Percentiles rank a stretch among this genome's conserved stretches.
These are phyloP conservation scores for Trametes coccinea DNA, from an alignment of 768 basidiomycete species.

Conservation along the genomic window DNA sequence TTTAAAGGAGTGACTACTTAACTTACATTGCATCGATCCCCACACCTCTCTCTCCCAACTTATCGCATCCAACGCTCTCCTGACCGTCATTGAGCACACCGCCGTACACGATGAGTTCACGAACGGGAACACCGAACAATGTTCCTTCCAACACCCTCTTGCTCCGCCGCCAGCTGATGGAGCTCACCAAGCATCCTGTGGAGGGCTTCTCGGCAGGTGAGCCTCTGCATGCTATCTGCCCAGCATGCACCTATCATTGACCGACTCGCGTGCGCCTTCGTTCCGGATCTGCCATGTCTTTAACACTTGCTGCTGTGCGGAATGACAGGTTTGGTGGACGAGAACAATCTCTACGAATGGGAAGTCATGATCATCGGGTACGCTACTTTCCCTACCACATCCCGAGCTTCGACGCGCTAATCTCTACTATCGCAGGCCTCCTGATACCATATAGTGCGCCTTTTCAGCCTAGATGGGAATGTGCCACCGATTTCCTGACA, in stretches of 20 bases:
- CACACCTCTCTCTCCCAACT: conserved; percentile 5
- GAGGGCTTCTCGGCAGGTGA: conserved; percentile 95
- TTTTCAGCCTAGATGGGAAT: neutral
- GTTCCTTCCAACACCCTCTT: conserved; percentile 50
- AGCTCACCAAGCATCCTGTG: conserved; percentile 90
- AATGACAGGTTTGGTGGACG: conserved; percentile 85
- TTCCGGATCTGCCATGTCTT: conserved; percentile 10
- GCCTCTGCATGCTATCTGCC: conserved; percentile 19
- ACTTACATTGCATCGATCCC: conserved; percentile 18
- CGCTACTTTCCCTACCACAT: conserved; percentile 25
- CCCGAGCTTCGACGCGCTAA: neutral
- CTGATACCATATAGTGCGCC: conserved; percentile 88
- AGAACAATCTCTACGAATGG: conserved; percentile 95
- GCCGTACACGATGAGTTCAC: conserved; percentile 26
- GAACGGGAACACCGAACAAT: conserved; percentile 20
- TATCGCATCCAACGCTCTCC: neutral
- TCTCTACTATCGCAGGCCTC: conserved; percentile 54
- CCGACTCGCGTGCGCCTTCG: conserved; percentile 29
- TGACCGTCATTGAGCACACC: neutral
- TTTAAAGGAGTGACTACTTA: neutral
- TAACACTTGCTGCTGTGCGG: conserved; percentile 16
- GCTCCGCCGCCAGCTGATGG: conserved; percentile 75
- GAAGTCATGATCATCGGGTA: conserved; percentile 94
- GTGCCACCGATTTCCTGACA: neutral
- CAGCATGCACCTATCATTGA: conserved; percentile 8